These are phyloP conservation scores for Diaporthe australafricana DNA, from an alignment of 2,329 filamentous ascomycete species.

Conservation along the genomic window DNA sequence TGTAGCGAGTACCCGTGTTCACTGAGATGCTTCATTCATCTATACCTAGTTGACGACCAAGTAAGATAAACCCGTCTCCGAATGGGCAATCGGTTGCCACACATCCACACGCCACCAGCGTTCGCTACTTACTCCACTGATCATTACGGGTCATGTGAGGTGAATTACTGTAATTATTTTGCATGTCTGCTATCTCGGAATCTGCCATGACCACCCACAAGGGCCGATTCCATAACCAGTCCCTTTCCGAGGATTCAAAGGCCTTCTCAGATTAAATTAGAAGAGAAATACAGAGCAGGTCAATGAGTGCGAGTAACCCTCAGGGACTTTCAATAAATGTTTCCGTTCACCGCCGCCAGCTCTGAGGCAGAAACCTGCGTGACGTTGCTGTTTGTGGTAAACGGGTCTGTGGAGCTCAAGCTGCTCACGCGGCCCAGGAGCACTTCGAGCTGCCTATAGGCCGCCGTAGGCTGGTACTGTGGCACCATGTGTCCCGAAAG, in stretches of 20 bases:
- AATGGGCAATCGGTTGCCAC: no score
- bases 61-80: no score
- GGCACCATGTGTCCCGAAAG: constrained; percentile 76
- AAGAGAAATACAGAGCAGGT: background rate
- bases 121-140: no score
- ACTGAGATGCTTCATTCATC: no score
- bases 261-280: background rate
- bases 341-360: constrained; percentile 19
- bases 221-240: background rate
- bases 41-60: no score
- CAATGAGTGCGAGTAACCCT: background rate
- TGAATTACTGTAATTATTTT: background rate
- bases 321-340: background rate
- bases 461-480: constrained; percentile 75
- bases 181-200: background rate
- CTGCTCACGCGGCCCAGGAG: constrained; percentile 76
- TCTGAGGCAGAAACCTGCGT: constrained; percentile 40
- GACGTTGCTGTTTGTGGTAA: constrained; percentile 46
- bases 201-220: background rate
- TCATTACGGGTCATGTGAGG: background rate
- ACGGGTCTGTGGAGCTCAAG: constrained; percentile 56
- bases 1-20: no score
- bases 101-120: background rate
- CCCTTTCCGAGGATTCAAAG: background rate
- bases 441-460: constrained; percentile 80